Evolutionary conservation across 75 land plant genomes (phyloP).

Genomic region (Pseudotsuga menziesii): DNA sequence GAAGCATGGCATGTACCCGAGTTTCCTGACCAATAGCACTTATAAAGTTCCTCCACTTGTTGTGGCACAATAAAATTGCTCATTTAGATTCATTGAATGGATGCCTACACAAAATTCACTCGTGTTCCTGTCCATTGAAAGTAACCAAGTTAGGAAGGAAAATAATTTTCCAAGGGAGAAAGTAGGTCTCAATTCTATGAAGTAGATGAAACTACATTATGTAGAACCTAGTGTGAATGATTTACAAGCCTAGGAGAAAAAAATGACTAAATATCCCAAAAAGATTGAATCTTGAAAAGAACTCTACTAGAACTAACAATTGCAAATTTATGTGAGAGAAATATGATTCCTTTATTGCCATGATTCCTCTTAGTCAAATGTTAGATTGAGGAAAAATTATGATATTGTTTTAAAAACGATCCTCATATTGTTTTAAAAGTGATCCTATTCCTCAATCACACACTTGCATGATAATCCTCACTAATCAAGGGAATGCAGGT

Average conservation of each 20-base stretch:
- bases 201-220: not conserved
- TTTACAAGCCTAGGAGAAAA: not conserved
- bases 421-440: no score
- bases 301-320: not conserved
- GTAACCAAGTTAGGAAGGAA: not conserved
- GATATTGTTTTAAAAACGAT: not conserved
- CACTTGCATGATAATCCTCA: not conserved
- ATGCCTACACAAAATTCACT: conserved; percentile 90
- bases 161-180: not conserved
- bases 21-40: conserved; percentile 88
- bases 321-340: not conserved
- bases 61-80: conserved; percentile 93
- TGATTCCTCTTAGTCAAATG: not conserved
- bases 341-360: not conserved
- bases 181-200: not conserved
- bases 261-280: not conserved
- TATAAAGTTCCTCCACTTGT: conserved; percentile 81
- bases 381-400: not conserved
- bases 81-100: conserved; percentile 95
- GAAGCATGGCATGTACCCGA: conserved; percentile 35
- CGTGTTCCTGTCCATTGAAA: conserved; percentile 50
- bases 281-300: not conserved
- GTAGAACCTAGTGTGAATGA: not conserved
- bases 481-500: not conserved
- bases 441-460: no score